Percentiles rank a stretch among this genome's conserved stretches.
These are phyloP conservation scores for Candida glucosophila DNA, from an alignment of 1,139 yeast genomes.

Conservation along the genomic window DNA sequence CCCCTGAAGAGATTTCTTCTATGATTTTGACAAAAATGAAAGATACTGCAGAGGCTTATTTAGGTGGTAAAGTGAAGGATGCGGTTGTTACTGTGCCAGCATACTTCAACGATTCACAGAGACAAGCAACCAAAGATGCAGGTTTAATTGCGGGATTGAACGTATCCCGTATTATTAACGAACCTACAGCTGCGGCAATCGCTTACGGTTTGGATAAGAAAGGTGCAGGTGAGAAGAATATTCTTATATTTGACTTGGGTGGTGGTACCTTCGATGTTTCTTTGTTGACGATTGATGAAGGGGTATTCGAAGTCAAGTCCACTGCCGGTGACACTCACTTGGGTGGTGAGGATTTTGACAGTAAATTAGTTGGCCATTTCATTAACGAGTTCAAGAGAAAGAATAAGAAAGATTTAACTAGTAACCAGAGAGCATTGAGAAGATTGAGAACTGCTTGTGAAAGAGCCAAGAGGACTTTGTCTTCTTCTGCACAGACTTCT, in stretches of 20 bases:
- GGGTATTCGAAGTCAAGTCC: slow-evolving; percentile 94
- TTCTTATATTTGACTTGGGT: slow-evolving; percentile 90
- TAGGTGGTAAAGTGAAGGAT: slow-evolving; percentile 54
- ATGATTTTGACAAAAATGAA: slow-evolving; percentile 59
- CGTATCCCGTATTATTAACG: slow-evolving; percentile 52
- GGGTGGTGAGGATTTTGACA: slow-evolving; percentile 75
- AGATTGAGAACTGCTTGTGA: slow-evolving; percentile 36
- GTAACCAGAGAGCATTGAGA: slow-evolving; percentile 32
- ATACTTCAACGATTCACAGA: slow-evolving; percentile 53
- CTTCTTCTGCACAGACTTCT: slow-evolving; percentile 30
- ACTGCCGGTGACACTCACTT: slow-evolving; percentile 98
- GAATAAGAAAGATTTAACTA: slow-evolving; percentile 28
- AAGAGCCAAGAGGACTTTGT: slow-evolving; percentile 33
- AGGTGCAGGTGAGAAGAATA: slow-evolving; percentile 69
- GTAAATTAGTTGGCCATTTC: slow-evolving; percentile 29
- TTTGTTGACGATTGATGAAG: slow-evolving; percentile 83
- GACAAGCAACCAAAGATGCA: slow-evolving; percentile 59
- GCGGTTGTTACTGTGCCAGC: slow-evolving; percentile 73
- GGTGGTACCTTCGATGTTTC: slow-evolving; percentile 99
- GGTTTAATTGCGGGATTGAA: slow-evolving; percentile 55
- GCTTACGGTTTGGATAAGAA: slow-evolving; percentile 67
- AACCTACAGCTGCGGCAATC: slow-evolving; percentile 59
- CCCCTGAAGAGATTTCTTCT: slow-evolving; percentile 64
- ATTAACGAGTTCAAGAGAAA: slow-evolving; percentile 30
- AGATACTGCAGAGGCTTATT: slow-evolving; percentile 57